Conservation (phyloP, 2,329 filamentous ascomycete genomes). For the Cladophialophora carrionii region DNA sequence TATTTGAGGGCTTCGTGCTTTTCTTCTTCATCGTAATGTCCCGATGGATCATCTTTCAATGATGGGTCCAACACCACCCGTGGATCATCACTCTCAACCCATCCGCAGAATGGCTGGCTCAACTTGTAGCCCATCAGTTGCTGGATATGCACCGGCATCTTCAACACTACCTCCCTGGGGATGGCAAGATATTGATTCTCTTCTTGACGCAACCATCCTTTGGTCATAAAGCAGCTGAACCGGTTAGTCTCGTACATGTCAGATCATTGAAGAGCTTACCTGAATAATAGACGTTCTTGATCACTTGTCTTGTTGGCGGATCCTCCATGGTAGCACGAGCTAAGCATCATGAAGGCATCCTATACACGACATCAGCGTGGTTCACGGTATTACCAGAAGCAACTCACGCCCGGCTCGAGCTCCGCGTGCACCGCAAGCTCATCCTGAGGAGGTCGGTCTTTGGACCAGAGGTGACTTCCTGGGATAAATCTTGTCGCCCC, state of each 20-base stretch:
- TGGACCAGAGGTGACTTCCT: slow-evolving; percentile 40
- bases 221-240: slow-evolving; percentile 36
- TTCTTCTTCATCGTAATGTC: slow-evolving; percentile 25
- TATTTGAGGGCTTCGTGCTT: not conserved
- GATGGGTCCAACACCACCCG: slow-evolving; percentile 26
- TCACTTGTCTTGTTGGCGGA: slow-evolving; percentile 39
- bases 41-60: slow-evolving; percentile 28
- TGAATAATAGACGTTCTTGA: slow-evolving; percentile 38
- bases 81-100: slow-evolving; percentile 36
- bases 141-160: slow-evolving; percentile 34
- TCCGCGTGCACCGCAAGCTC: slow-evolving; percentile 39
- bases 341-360: slow-evolving; percentile 47
- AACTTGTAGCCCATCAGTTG: slow-evolving; percentile 39
- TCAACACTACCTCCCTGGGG: slow-evolving; percentile 31
- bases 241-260: not conserved
- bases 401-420: slow-evolving; percentile 41
- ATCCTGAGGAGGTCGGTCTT: slow-evolving; percentile 22
- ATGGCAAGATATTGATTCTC: slow-evolving; percentile 39
- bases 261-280: slow-evolving; percentile 4
- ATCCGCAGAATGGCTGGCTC: slow-evolving; percentile 35
- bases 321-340: slow-evolving; percentile 45
- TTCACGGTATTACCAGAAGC: not conserved
- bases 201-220: slow-evolving; percentile 37
- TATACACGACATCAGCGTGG: slow-evolving; percentile 3
- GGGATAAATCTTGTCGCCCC: slow-evolving; percentile 43